Base-by-base conservation (phyloP, 345 rosid species). In the Barbarea vulgaris region DNA sequence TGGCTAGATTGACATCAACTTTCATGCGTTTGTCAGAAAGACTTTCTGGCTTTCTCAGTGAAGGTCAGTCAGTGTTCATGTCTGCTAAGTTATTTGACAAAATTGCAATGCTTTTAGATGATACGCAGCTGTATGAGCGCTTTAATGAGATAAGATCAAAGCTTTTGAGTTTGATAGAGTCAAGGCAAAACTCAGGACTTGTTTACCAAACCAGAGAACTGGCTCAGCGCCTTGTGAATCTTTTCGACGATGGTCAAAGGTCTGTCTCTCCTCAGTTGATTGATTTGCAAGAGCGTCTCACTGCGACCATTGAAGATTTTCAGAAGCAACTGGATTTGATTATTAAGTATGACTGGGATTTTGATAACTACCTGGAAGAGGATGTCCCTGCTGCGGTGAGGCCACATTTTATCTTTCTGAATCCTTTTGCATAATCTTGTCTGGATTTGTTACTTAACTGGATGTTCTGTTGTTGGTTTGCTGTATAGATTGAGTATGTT, bases 371-470 rank as follows among this genome's bases (percentile, higher is more conserved):
- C 83, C 79, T 91, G 70, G 95, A 90, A 80, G 98, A 94, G 80
- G 98, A 94, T 86, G 91, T 94, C 72, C 97, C 98, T 85, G 88
- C 96, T 77, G 97, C 84, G 97, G 98, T 94, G 87, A 88, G 98
- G 93, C 80, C 83, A 87, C 87, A 79, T 81, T 81, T 34, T 33
- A 37, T 50, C 41, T 51, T 65, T 56, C 73, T 77, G 8, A 57
- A 17, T 65, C 34, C 28, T 28, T 28, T 39, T 0, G 2, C 39
- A 22, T 58, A 17, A 10, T 15, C 11, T 7, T 19, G 13, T 65
- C 56, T n/a, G 39, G 7, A 36, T 58, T 22, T 63, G 22, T 65
- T 52, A 27, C 69, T 72, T 69, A 72, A 50, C 41, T 65, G 24
- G n/a, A 17, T 58, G 31, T 66, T 64, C 14, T 80, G 58, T 76